phyloP scores from a whole-genome alignment of 352 stramenopile genomes.

The Globisporangium barbulae region DNA sequence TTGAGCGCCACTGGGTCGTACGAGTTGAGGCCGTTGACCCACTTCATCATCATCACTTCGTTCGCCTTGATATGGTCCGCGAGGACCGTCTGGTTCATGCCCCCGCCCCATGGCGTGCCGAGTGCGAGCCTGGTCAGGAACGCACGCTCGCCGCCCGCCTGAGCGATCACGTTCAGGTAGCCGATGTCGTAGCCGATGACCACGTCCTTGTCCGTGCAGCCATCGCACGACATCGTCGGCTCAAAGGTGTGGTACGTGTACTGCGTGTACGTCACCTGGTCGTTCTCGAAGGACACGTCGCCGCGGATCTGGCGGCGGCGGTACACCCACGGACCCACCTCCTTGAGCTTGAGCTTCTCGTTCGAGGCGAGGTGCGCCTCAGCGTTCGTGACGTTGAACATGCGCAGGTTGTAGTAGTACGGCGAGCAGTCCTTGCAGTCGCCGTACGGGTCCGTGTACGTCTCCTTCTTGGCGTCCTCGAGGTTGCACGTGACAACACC shows the following conservation, averaged over 20 bases:
- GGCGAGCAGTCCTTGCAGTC: constrained; percentile 55
- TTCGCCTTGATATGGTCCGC: constrained; percentile 8
- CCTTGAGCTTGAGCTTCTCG: constrained; percentile 25
- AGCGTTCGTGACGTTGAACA: constrained; percentile 33
- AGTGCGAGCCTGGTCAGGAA: constrained; percentile 21
- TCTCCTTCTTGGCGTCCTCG: constrained; percentile 27
- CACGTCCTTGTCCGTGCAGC: constrained; percentile 20
- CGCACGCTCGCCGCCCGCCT: constrained; percentile 22
- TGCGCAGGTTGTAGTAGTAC: constrained; percentile 47
- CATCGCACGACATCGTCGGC: constrained; percentile 12
- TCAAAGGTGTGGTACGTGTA: constrained; percentile 33
- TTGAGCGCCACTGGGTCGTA: constrained; percentile 16
- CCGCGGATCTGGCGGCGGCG: constrained; percentile 31
- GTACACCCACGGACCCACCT: constrained; percentile 35
- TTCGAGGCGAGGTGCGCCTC: constrained; percentile 32
- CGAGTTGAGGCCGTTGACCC: constrained; percentile 23
- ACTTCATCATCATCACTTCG: constrained; percentile 21
- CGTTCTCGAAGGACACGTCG: constrained; percentile 20
- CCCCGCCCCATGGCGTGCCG: no score
- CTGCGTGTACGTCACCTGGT: constrained; percentile 23
- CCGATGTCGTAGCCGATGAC: constrained; percentile 24
- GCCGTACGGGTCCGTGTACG: constrained; percentile 45
- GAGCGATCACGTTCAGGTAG: constrained; percentile 30
- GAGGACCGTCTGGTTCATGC: not conserved
- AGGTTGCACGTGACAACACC: constrained; percentile 42